phyloP scores from a whole-genome alignment of 148 eudicot species.

The Heliosperma pusillum region DNA sequence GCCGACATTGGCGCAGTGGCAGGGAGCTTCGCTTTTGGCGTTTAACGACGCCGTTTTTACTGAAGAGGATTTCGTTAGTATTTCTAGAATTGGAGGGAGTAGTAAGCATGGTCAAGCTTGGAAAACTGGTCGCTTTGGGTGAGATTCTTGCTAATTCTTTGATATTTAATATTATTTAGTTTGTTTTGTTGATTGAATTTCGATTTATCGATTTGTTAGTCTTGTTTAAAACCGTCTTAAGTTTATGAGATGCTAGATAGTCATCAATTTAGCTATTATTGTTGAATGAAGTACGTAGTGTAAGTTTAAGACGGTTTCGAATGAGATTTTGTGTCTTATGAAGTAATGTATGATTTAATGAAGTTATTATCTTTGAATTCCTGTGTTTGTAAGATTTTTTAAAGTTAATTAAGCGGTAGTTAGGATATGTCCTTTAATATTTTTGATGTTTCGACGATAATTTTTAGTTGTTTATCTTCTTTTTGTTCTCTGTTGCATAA shows the following conservation, averaged over 20 bases:
- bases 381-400: too few species aligned
- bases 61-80: slow-evolving; percentile 91
- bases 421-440: too few species aligned
- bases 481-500: too few species aligned
- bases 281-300: too few species aligned
- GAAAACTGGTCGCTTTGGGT: slow-evolving; percentile 99
- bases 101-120: slow-evolving; percentile 66
- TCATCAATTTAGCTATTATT: too few species aligned
- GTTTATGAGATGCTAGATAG: neutral
- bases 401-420: too few species aligned
- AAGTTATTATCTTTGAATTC: too few species aligned
- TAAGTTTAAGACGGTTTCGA: neutral
- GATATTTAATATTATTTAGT: too few species aligned
- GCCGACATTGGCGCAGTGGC: slow-evolving; percentile 64
- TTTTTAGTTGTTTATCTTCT: too few species aligned
- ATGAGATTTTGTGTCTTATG: neutral
- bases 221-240: neutral
- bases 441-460: too few species aligned
- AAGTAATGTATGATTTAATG: too few species aligned
- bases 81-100: slow-evolving; percentile 94
- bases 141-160: slow-evolving; percentile 2
- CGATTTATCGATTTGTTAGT: neutral
- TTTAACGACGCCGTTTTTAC: slow-evolving; percentile 80
- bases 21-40: slow-evolving; percentile 82
- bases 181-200: slow-evolving; percentile 2